These are phyloP conservation scores for Mycosphaerella arachidis DNA, from an alignment of 2,329 filamentous ascomycete species.

Conservation along the genomic window DNA sequence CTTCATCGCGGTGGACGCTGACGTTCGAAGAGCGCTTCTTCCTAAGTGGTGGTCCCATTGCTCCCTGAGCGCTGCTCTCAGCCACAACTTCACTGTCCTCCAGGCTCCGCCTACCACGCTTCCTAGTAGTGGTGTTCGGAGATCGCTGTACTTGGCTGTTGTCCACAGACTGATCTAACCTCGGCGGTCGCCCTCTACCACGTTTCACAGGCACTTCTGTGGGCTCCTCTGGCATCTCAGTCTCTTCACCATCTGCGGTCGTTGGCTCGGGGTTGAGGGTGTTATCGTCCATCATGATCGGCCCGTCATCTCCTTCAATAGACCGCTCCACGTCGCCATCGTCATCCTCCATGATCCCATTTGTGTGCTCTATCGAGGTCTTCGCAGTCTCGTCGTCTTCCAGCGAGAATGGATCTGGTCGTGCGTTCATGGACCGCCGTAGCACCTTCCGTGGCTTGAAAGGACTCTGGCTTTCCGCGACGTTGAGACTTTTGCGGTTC, in stretches of 20 bases:
- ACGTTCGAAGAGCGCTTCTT: slow-evolving; percentile 18
- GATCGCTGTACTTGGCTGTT: slow-evolving; percentile 12
- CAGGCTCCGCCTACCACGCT: slow-evolving; percentile 18
- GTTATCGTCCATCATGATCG: slow-evolving; percentile 15
- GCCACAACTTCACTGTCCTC: slow-evolving; percentile 9
- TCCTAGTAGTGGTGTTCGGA: slow-evolving; percentile 9
- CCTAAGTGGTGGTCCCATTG: slow-evolving; percentile 10
- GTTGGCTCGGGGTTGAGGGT: slow-evolving; percentile 11
- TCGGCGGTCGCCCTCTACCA: slow-evolving; percentile 18
- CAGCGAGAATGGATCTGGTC: slow-evolving; percentile 21
- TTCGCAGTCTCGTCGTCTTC: slow-evolving; percentile 18
- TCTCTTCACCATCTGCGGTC: slow-evolving; percentile 1
- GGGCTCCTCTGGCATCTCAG: neutral
- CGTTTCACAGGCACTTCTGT: slow-evolving; percentile 5
- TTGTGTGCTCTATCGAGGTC: slow-evolving; percentile 16
- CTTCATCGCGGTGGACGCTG: slow-evolving; percentile 11
- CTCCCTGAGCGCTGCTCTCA: slow-evolving; percentile 6
- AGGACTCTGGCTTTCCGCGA: slow-evolving; percentile 27
- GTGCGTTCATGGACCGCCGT: slow-evolving; percentile 24
- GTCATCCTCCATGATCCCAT: slow-evolving; percentile 11
- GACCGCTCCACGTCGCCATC: slow-evolving; percentile 19
- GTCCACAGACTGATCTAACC: slow-evolving; percentile 18
- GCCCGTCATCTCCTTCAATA: slow-evolving; percentile 16
- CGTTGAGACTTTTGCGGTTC: slow-evolving; percentile 26
- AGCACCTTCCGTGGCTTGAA: slow-evolving; percentile 31